These are phyloP conservation scores for Serpula lacrymans DNA, from an alignment of 768 basidiomycete species.

Conservation along the genomic window DNA sequence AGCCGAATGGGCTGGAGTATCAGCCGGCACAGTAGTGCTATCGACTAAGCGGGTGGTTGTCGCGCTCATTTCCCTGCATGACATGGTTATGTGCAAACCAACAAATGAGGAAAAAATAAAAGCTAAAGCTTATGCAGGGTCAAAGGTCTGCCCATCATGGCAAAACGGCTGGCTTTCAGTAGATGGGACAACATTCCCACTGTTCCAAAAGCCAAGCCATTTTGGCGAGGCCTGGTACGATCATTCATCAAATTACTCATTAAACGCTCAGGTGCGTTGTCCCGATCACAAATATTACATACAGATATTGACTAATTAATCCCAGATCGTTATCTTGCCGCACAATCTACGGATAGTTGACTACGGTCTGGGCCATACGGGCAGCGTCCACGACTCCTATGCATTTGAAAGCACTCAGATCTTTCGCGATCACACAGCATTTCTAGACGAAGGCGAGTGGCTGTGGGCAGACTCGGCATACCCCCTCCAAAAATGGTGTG, in stretches of 20 bases:
- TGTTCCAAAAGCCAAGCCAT: conserved; percentile 13
- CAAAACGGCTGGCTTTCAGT: conserved; percentile 4
- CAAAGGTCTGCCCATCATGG: conserved; percentile 1
- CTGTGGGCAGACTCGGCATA: conserved; percentile 40
- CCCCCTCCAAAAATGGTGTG: conserved; percentile 23
- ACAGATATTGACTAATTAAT: not conserved
- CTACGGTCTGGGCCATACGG: conserved; percentile 24
- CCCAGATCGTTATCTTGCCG: no score
- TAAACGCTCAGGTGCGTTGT: conserved; percentile 12
- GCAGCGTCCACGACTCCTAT: conserved; percentile 31
- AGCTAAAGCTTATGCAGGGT: conserved; percentile 17
- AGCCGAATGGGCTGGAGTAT: conserved; percentile 22
- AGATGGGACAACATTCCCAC: conserved; percentile 5
- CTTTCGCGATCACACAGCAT: conserved; percentile 10
- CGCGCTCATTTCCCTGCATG: conserved; percentile 29
- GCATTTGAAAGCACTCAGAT: conserved; percentile 23
- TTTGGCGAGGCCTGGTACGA: conserved; percentile 14
- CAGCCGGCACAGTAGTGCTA: conserved; percentile 26
- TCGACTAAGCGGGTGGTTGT: conserved; percentile 26
- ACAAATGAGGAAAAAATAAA: conserved; percentile 29
- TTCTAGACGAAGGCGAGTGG: conserved; percentile 27
- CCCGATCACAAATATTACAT: not conserved
- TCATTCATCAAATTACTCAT: conserved; percentile 15
- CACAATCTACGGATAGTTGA: conserved; percentile 37
- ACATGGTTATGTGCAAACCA: conserved; percentile 24